Conservation (phyloP, 768 basidiomycete genomes). For the Mycena venus region DNA sequence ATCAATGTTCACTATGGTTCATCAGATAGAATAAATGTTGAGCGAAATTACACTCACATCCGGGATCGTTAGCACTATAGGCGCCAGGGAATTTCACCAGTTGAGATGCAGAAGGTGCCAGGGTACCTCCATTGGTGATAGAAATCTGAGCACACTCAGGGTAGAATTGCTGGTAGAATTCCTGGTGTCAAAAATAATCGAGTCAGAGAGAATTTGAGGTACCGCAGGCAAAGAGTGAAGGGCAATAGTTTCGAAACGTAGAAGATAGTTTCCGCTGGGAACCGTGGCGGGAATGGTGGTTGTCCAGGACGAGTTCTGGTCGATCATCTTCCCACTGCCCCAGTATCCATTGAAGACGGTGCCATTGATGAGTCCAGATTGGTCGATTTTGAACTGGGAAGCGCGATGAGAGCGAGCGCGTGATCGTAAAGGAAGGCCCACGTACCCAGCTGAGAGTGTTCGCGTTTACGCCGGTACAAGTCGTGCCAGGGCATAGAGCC, state of each 20-base stretch:
- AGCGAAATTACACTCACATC: slow-evolving; percentile 44
- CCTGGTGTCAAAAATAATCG: not conserved
- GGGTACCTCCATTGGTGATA: slow-evolving; percentile 57
- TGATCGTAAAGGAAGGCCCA: too few relatives aligned
- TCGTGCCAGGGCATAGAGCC: slow-evolving; percentile 59
- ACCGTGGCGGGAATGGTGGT: slow-evolving; percentile 59
- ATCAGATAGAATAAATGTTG: slow-evolving; percentile 39
- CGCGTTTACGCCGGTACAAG: slow-evolving; percentile 56
- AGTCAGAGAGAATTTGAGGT: slow-evolving; percentile 19
- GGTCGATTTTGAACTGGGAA: slow-evolving; percentile 65
- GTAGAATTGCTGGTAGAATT: slow-evolving; percentile 75
- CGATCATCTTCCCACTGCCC: slow-evolving; percentile 61
- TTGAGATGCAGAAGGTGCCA: slow-evolving; percentile 55
- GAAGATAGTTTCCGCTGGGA: slow-evolving; percentile 59
- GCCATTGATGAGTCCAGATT: slow-evolving; percentile 60
- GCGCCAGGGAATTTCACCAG: slow-evolving; percentile 63
- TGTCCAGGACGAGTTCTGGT: slow-evolving; percentile 60
- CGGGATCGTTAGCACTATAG: slow-evolving; percentile 58
- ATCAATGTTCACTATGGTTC: slow-evolving; percentile 51
- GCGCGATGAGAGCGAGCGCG: too few relatives aligned
- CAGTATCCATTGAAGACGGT: slow-evolving; percentile 55
- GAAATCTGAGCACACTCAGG: slow-evolving; percentile 67
- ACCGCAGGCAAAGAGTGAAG: slow-evolving; percentile 68
- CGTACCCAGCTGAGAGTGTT: slow-evolving; percentile 57
- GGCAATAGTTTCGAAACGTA: slow-evolving; percentile 65